phyloP scores from a whole-genome alignment of 805 yeast species.

The Blastobotrys chiropterorum region DNA sequence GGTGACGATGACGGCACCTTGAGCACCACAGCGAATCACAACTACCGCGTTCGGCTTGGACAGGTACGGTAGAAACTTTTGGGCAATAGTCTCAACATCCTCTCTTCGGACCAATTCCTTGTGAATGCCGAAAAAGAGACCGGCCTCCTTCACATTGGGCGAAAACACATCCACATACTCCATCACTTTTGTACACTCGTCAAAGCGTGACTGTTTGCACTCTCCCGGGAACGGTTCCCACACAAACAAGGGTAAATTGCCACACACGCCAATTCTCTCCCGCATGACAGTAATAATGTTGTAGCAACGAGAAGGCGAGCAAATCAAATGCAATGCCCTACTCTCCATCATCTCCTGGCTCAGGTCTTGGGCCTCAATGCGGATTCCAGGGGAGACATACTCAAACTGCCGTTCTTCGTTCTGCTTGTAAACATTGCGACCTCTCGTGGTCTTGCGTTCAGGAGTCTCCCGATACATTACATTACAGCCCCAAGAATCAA shows the following conservation, averaged over 20 bases:
- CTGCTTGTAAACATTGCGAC: constrained; percentile 67
- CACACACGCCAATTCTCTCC: constrained; percentile 13
- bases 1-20: constrained; percentile 55
- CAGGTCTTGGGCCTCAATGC: constrained; percentile 55
- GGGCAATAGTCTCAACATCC: constrained; percentile 41
- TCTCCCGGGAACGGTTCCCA: constrained; percentile 89
- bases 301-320: constrained; percentile 58
- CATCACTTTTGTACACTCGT: constrained; percentile 35
- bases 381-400: constrained; percentile 54
- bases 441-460: constrained; percentile 64
- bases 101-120: constrained; percentile 36
- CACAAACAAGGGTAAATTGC: constrained; percentile 34
- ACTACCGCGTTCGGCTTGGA: constrained; percentile 33
- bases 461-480: constrained; percentile 46
- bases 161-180: constrained; percentile 53
- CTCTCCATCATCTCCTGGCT: constrained; percentile 36
- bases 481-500: constrained; percentile 60
- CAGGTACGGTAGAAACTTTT: constrained; percentile 37
- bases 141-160: constrained; percentile 84
- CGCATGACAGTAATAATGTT: constrained; percentile 38
- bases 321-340: constrained; percentile 60
- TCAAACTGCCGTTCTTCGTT: constrained; percentile 56
- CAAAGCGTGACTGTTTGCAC: constrained; percentile 49
- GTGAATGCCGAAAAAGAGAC: constrained; percentile 45
- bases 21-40: constrained; percentile 68